Percentiles rank a stretch among this genome's conserved stretches.
These are phyloP conservation scores for Datura wrightii DNA, from an alignment of 257 asterid genomes.

Conservation along the genomic window DNA sequence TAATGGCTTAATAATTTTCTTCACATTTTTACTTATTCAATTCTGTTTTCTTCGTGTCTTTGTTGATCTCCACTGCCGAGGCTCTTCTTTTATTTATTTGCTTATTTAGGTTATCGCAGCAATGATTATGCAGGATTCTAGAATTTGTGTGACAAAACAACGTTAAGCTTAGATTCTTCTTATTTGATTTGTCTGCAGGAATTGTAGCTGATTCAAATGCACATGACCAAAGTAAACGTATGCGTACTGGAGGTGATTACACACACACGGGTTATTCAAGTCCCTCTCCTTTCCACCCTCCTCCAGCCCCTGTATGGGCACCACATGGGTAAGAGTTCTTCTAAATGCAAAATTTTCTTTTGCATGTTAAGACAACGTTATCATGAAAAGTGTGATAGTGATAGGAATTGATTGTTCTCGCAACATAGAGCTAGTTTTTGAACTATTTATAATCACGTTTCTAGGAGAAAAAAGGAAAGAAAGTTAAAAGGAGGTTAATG, in stretches of 20 bases:
- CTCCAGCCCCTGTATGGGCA: constrained; percentile 91
- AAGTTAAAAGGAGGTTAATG: constrained; percentile 15
- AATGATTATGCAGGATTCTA: not conserved
- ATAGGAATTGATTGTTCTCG: not conserved
- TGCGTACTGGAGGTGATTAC: constrained; percentile 97
- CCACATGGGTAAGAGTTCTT: constrained; percentile 72
- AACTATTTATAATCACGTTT: not conserved
- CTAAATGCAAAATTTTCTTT: constrained; percentile 4
- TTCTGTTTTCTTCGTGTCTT: not conserved
- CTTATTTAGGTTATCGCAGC: not conserved
- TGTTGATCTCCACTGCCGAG: not conserved
- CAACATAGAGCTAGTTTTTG: not conserved
- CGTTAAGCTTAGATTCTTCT: not conserved
- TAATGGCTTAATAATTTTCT: not conserved
- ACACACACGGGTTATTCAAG: constrained; percentile 78
- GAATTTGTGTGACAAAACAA: not conserved
- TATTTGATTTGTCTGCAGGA: constrained; percentile 47
- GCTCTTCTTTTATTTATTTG: not conserved
- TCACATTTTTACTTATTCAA: too few species aligned
- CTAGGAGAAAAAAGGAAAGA: constrained; percentile 5
- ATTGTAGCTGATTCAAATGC: constrained; percentile 82
- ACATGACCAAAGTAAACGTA: constrained; percentile 93
- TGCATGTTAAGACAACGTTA: not conserved
- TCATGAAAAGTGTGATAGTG: constrained; percentile 12
- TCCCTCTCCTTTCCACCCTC: constrained; percentile 98